Evolutionary conservation across 768 basidiomycete genomes (phyloP), one percentile per base, ranked within the genome.

Genomic region (Sistotremastrum niveocremeum): DNA sequence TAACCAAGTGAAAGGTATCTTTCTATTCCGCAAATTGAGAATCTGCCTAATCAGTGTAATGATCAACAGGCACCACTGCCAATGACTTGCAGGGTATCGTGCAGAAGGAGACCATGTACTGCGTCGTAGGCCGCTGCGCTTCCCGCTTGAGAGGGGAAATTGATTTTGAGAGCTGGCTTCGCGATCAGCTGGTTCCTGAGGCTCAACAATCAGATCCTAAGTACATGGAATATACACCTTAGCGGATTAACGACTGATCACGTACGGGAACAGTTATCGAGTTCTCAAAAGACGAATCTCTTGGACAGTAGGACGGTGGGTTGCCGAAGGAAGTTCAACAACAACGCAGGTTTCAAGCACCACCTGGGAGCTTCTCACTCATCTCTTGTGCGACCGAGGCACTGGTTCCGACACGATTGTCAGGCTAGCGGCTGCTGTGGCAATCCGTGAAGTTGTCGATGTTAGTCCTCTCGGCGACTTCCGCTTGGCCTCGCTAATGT

Each of bases 221-320:
- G 84, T 84, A 54, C 44, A 72, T 56, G 34, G 8, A 41, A 45
- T 41, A 20, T 20, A 20, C 20, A 20, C 20, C 20, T 20, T 20
- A 20, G 20, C 20, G 20, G 20, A 20, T 20, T 20, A 20, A 20
- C 20, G 20, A 20, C 20, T 48, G 20, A 56, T 46, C 49, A 42
- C 44, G 45, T 37, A 34, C 33, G 36, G 37, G 7, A 37, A 31
- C 47, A 94, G 91, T 47, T 89, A 84, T 58, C 84, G 86, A 1
- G 84, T 98, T 45, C 76, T 98, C 50, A 94, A 97, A 61, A 77
- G 90, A n/a, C 76, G 93, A 33, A 84, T 97, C 52, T 90, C 93
- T 1, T 95, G 91, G 90, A 66, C 97, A 4, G 73, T 97, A 40
- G 91, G 93, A 29, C 84, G 81, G 69, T 90, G 88, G 84, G 71